Base-by-base conservation (phyloP, 2,329 filamentous ascomycete genomes). In the Ceratocystis cacaofunesta region DNA sequence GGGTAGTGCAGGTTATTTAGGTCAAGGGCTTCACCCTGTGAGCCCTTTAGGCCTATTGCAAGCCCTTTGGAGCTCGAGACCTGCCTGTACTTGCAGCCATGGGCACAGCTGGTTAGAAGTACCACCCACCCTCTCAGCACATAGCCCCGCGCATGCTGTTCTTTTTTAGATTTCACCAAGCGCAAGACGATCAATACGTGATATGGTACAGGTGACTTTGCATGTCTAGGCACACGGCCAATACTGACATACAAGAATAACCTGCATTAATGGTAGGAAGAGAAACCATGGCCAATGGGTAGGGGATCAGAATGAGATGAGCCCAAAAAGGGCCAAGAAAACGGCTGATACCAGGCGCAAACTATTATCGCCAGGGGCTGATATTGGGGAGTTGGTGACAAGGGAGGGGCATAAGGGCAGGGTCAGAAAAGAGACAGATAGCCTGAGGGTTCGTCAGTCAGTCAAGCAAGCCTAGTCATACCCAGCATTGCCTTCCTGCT, bases 341-440 rank as follows among this genome's bases (percentile, higher is more conserved):
- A 41, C 36, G 12, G 36, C 36, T 41, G 36, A 52, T 28, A 15
- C 48, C 22, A 58, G 28, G 28, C 55, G 55, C 32, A 58, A 19
- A 58, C 55, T 58, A 58, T 58, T 58, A 58, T 58, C 28, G 55
- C 55, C 28, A 58, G 55, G 55, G 55, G 55, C 25, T 32, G 28
- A 58, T 58, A 58, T 58, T 25, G 55, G 30, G 28, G 55, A n/a
- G 19, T 28, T 28, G 25, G 28, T n/a, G 32, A 36, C 55, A 3
- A 36, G 55, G 55, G 22, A 58, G 55, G 55, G 28, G 30, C 55
- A 36, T 25, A 15, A 58, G 55, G 55, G 15, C 15, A 58, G 55
- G 25, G 52, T 10, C 5, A n/a, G 28, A 17, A 30, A 36, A 58
- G 25, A 58, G 25, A 25, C 50, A 25, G 19, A 58, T 30, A 58